Evolutionary conservation across 148 eudicot genomes (phyloP), one percentile per base, ranked within the genome.

Genomic region (Vaccinium darrowii): DNA sequence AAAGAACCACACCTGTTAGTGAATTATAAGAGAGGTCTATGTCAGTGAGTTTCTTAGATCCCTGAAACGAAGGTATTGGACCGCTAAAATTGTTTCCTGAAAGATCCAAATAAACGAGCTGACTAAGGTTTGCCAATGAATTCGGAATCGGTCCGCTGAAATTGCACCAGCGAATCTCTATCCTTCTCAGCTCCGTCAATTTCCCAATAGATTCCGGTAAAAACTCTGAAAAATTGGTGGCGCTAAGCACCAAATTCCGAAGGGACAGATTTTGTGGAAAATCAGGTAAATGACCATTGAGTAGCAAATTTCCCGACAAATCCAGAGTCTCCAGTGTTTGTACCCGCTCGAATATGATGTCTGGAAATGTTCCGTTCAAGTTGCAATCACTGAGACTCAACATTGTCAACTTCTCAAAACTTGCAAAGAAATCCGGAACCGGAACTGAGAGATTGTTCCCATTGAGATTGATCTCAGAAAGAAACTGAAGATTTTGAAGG

Each of bases 21-120:
- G 54, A 8, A 77, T 91, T 93, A 1, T 3, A 67, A 25, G 91
- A 88, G n/a, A 93, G 88, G 86, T 87, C 87, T 14, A 90, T 43
- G 84, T 82, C 19, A 21, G 75, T 58, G 16, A 90, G 87, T 63
- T 89, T 90, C 62, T 84, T 89, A 62, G 79, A 89, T 85, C 19
- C 52, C 11, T 57, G 76, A 54, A 89, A 89, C 25, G 82, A 85
- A 57, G 90, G 92, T 72, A 88, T 74, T 21, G 60, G 76, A 82
- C 89, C 92, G 1, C 11, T 78, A 79, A 43, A 43, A 43, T 43
- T 43, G 47, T 43, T 43, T 0, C 0, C 0, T 43, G 47, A 43
- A 43, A 43, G 47, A 43, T 43, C 47, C 47, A 43, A 43, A 4
- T 43, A 43, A 43, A 43, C 47, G 5, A 43, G 47, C 47, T 43